Evolutionary conservation across 352 stramenopile genomes (phyloP).

Genomic region (Phytophthora meadii): DNA sequence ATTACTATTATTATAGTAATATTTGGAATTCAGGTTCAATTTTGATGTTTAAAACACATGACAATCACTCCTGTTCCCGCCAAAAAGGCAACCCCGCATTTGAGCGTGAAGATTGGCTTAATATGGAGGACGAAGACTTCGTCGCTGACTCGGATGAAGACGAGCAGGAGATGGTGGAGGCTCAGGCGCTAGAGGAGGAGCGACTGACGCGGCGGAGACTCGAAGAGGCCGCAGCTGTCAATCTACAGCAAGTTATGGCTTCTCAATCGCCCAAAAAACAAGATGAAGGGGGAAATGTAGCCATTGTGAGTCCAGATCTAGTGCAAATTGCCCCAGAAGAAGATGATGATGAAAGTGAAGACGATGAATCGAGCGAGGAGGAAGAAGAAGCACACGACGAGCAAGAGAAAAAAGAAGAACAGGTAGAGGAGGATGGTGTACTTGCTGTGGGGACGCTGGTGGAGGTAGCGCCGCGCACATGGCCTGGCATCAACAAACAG

Average conservation of each 20-base stretch:
- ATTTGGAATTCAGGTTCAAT: too few species aligned
- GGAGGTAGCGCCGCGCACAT: constrained; percentile 77
- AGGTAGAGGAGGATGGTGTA: constrained; percentile 8
- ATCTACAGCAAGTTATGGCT: not conserved
- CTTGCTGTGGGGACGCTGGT: constrained; percentile 57
- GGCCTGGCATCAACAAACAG: constrained; percentile 89
- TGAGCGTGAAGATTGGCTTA: not conserved
- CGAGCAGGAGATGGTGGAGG: constrained; percentile 32
- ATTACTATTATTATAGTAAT: not conserved
- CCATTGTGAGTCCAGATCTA: constrained; percentile 3
- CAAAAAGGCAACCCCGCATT: constrained; percentile 5
- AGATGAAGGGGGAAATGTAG: not conserved
- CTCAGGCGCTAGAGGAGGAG: constrained; percentile 16
- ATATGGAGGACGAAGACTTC: constrained; percentile 63
- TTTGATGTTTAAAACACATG: not conserved
- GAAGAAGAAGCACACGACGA: constrained; percentile 3
- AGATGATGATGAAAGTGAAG: constrained; percentile 6
- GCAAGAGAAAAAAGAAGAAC: not conserved
- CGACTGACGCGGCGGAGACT: constrained; percentile 1
- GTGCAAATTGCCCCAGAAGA: not conserved
- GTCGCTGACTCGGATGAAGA: constrained; percentile 64
- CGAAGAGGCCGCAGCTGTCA: not conserved
- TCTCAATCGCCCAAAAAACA: not conserved
- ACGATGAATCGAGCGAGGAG: not conserved
- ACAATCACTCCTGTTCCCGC: constrained; percentile 24